phyloP scores from a whole-genome alignment of 805 yeast genomes.

The Lipomyces sp. region DNA sequence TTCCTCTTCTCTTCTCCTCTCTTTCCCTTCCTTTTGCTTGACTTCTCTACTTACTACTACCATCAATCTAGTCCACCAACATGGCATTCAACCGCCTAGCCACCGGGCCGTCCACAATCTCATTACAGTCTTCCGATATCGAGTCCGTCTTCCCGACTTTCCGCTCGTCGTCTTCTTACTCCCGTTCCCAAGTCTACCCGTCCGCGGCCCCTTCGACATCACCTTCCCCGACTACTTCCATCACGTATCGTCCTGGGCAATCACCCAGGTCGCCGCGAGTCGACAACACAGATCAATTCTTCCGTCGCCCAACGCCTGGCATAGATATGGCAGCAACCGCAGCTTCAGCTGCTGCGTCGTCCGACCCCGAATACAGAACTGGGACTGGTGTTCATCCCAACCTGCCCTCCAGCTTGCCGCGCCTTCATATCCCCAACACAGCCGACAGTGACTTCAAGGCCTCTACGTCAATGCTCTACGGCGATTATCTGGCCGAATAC shows the following conservation, averaged over 20 bases:
- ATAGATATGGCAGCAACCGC: not conserved
- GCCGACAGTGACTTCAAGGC: slow-evolving; percentile 6
- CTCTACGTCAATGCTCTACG: slow-evolving; percentile 3
- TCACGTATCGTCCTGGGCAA: not conserved
- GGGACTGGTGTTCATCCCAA: not conserved
- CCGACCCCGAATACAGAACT: not conserved
- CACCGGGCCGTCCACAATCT: slow-evolving; percentile 19
- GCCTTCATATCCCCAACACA: slow-evolving; percentile 5
- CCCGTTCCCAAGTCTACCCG: not conserved
- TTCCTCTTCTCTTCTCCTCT: slow-evolving; percentile 2
- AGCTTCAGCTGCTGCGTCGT: not conserved
- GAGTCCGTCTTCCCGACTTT: slow-evolving; percentile 8
- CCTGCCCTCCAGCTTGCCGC: slow-evolving; percentile 2
- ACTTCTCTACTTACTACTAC: not conserved
- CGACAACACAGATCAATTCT: not conserved
- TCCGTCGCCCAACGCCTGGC: not conserved
- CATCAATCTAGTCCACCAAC: slow-evolving; percentile 1
- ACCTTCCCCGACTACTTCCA: not conserved
- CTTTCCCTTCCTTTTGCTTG: not conserved
- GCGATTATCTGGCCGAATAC: slow-evolving; percentile 11
- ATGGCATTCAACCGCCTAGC: slow-evolving; percentile 20
- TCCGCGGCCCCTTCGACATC: not conserved
- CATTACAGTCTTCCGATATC: slow-evolving; percentile 15
- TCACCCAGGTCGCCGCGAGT: not conserved
- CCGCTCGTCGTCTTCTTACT: slow-evolving; percentile 1